These are phyloP conservation scores for Epichloe brachyelytri DNA, from an alignment of 2,329 filamentous ascomycete genomes.

Conservation along the genomic window DNA sequence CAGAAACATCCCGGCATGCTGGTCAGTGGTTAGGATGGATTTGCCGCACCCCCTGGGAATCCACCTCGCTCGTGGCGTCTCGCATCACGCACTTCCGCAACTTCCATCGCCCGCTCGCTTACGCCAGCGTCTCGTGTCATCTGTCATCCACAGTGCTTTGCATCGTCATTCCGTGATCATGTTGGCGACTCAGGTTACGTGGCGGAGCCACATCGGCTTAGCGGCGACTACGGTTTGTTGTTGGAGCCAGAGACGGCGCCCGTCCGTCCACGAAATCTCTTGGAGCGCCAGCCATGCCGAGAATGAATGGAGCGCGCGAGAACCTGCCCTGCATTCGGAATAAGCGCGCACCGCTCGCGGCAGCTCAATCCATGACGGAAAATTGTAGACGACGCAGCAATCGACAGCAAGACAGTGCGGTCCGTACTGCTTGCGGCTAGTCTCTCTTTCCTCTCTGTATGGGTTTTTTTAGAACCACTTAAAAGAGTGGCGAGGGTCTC, in stretches of 20 bases:
- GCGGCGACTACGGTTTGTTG: neutral
- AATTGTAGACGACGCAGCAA: neutral
- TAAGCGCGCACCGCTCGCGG: neutral
- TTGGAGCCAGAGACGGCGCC: no score
- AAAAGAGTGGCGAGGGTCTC: neutral
- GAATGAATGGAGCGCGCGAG: no score
- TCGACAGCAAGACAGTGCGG: no score
- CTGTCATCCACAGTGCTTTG: neutral
- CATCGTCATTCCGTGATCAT: conserved; percentile 4
- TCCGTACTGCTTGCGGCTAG: no score
- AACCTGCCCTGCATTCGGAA: neutral
- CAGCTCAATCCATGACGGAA: neutral
- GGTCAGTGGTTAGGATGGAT: neutral
- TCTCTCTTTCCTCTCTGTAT: no score
- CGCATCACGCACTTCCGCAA: neutral
- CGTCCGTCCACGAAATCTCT: neutral
- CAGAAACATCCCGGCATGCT: neutral
- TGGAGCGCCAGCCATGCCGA: no score
- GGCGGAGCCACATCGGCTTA: neutral
- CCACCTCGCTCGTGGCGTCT: conserved; percentile 7
- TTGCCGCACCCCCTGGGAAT: neutral
- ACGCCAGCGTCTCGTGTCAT: conserved; percentile 1
- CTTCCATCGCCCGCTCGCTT: conserved; percentile 4
- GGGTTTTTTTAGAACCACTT: no score
- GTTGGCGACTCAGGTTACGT: conserved; percentile 1